phyloP scores from a whole-genome alignment of 257 asterid species.

The Solanum virginianum region DNA sequence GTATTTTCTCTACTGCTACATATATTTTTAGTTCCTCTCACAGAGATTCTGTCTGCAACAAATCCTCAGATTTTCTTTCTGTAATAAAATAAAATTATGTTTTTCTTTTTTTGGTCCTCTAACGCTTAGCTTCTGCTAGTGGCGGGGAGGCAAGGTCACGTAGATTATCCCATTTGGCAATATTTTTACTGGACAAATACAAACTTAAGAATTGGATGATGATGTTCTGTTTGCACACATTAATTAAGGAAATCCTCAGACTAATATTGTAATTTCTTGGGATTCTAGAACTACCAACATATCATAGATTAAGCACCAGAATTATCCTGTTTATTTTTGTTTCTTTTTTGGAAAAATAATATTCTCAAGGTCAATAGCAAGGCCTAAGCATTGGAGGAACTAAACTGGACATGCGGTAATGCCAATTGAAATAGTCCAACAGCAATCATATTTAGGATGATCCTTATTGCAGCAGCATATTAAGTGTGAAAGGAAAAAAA shows the following conservation, averaged over 20 bases:
- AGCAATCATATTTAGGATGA: too few relatives aligned
- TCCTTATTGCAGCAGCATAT: too few relatives aligned
- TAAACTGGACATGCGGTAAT: too few relatives aligned
- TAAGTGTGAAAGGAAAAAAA: too few relatives aligned
- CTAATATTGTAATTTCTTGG: background rate
- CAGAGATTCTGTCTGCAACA: background rate
- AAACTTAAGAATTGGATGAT: too few relatives aligned
- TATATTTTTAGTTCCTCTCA: background rate
- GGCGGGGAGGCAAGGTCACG: too few relatives aligned
- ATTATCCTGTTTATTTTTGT: background rate
- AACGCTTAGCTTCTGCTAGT: too few relatives aligned
- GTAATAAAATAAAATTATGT: background rate
- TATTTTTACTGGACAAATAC: background rate
- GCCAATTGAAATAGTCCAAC: too few relatives aligned
- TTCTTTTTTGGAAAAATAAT: background rate
- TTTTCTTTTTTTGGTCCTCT: background rate
- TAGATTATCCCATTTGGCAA: background rate
- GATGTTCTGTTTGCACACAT: background rate
- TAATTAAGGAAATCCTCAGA: background rate
- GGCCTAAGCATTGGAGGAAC: too few relatives aligned
- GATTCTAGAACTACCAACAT: background rate
- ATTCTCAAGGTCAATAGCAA: background rate
- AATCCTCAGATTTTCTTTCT: background rate
- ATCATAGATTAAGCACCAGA: background rate
- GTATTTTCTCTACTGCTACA: background rate